Base-by-base conservation (phyloP, 2,329 filamentous ascomycete genomes). In the Boeremia exigua region DNA sequence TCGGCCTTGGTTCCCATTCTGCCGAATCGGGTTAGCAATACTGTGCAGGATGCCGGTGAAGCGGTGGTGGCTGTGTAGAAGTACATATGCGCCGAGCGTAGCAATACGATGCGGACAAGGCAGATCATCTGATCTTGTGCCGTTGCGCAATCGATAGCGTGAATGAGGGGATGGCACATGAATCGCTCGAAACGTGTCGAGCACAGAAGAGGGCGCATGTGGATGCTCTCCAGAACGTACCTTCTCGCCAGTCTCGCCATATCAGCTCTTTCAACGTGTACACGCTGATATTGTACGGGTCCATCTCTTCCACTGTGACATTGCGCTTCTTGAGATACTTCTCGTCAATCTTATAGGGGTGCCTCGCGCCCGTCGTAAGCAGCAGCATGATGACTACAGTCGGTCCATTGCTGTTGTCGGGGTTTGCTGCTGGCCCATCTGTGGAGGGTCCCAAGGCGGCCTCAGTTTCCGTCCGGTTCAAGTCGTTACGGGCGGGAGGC, bases 181-280 rank as follows among this genome's bases (percentile, higher is more conserved):
- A 9, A 9, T 10, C 9, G 23, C 19, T 36, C 32, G 36, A 37
- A 3, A 6, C 14, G 14, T 15, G 25, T 39, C 25, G 25, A 25
- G 28, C 30, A 15, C 12, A 11, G 34, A 37, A 19, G 1, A 28
- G 37, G 36, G n/a, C 6, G 15, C 11, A 34, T 19, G 10, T 47
- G 39, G 9, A 37, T 43, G 40, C 25, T 34, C 2, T 40, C 5
- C 36, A 19, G 15, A 49, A 63, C 72, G 52, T 78, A 85, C 83
- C 91, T 67, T 88, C 88, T 65, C 92, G 84, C 94, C 94, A 98
- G 75, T 97, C 93, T 67, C 91, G 84, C 80, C 95, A 85, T 72
- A 98, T 96, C 70, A 97, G 80, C 78, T 97, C 92, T 77, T 97
- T 97, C 62, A 98, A 80, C 3, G 91, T 96, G 74, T 97, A 96